These are phyloP conservation scores for Ceratocystis smalleyi DNA, from an alignment of 2,329 filamentous ascomycete species.

Conservation along the genomic window DNA sequence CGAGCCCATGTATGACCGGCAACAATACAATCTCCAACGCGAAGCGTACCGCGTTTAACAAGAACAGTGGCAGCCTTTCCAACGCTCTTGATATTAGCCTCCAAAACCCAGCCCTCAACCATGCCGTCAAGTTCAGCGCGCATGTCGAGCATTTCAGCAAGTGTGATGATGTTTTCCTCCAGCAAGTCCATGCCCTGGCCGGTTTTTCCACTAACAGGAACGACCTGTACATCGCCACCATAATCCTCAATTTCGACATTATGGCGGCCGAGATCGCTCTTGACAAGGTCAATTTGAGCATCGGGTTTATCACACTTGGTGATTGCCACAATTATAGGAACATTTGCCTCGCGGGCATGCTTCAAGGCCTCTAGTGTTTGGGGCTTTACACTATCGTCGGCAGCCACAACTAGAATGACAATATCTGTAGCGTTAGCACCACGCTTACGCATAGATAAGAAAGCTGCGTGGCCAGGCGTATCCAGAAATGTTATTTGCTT, in stretches of 20 bases:
- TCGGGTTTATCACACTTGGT: conserved; percentile 92
- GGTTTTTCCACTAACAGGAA: conserved; percentile 84
- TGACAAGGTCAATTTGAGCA: conserved; percentile 66
- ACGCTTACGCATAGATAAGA: conserved; percentile 86
- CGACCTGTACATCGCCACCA: conserved; percentile 84
- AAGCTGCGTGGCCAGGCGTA: conserved; percentile 90
- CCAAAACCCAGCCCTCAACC: conserved; percentile 86
- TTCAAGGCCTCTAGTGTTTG: conserved; percentile 94
- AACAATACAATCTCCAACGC: conserved; percentile 65
- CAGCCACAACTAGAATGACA: conserved; percentile 85
- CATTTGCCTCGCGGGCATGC: conserved; percentile 71
- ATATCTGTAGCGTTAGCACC: conserved; percentile 95
- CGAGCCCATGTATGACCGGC: conserved; percentile 80
- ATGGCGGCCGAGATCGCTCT: conserved; percentile 67
- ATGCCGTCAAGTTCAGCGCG: conserved; percentile 61
- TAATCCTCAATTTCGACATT: conserved; percentile 88
- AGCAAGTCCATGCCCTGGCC: conserved; percentile 81
- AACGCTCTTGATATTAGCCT: conserved; percentile 71
- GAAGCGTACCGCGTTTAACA: conserved; percentile 72
- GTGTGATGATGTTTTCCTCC: conserved; percentile 74
- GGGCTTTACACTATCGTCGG: conserved; percentile 93
- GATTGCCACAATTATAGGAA: conserved; percentile 93
- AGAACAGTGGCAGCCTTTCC: conserved; percentile 82
- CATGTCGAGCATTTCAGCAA: conserved; percentile 82
- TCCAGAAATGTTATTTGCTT: conserved; percentile 93